Evolutionary conservation across 495 filamentous ascomycete genomes (phyloP).

Genomic region (Aspergillus indologenus): DNA sequence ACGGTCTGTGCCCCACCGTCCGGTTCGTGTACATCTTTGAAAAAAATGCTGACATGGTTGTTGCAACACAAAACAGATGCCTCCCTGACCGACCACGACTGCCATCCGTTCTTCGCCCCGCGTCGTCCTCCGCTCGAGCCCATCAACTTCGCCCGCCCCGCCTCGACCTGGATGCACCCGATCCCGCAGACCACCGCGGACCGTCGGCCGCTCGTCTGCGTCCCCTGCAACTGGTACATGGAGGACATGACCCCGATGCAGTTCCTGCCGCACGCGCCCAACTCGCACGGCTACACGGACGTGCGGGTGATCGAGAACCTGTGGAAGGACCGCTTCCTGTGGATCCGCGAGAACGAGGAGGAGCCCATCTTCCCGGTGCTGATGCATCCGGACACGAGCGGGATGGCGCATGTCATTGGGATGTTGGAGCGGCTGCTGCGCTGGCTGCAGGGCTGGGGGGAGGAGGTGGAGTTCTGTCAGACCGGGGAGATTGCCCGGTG

Average conservation of each 20-base stretch:
- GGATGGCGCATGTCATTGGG: constrained; percentile 59
- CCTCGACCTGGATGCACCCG: constrained; percentile 58
- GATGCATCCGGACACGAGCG: constrained; percentile 59
- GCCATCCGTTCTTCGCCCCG: constrained; percentile 51
- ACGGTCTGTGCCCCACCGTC: constrained; percentile 22
- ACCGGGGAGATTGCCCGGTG: constrained; percentile 28
- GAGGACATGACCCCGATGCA: constrained; percentile 59
- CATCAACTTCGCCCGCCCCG: constrained; percentile 48
- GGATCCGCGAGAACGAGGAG: constrained; percentile 35
- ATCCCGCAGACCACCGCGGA: constrained; percentile 29
- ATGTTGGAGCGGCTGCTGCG: constrained; percentile 55
- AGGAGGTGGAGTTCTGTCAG: constrained; percentile 47
- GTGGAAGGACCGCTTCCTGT: constrained; percentile 53
- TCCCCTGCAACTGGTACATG: constrained; percentile 56
- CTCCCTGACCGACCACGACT: constrained; percentile 55
- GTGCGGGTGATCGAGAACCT: constrained; percentile 50
- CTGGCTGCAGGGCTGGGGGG: constrained; percentile 47
- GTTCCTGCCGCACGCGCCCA: constrained; percentile 47
- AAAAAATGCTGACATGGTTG: no score
- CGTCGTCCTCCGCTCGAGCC: constrained; percentile 43
- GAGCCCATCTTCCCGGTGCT: constrained; percentile 48
- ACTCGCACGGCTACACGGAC: constrained; percentile 54
- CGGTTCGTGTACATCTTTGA: no score
- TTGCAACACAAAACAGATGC: no score
- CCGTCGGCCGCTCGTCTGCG: constrained; percentile 43